These are phyloP conservation scores for Yamadazyma endophytica DNA, from an alignment of 805 yeast genomes.

Conservation along the genomic window DNA sequence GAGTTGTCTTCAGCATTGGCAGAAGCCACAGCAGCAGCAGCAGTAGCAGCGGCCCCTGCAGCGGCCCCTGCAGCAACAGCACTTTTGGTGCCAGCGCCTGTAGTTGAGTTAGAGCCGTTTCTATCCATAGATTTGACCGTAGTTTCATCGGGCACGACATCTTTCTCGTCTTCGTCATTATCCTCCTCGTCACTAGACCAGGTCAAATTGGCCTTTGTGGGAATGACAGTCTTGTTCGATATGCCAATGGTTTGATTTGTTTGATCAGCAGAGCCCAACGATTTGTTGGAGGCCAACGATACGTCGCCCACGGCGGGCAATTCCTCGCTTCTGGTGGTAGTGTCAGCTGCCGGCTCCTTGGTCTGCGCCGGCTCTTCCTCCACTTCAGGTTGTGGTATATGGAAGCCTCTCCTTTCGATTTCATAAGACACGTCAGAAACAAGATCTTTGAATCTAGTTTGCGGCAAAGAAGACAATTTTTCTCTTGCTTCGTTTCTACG, in stretches of 20 bases:
- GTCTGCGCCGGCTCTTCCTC: not conserved
- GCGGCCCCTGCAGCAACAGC: slow-evolving; percentile 42
- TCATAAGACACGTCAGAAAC: slow-evolving; percentile 87
- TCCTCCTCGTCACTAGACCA: slow-evolving; percentile 89
- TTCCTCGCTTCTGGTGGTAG: not conserved
- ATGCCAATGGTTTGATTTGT: slow-evolving; percentile 34
- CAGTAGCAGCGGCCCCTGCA: slow-evolving; percentile 54
- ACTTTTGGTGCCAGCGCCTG: slow-evolving; percentile 24
- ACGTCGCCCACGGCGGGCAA: not conserved
- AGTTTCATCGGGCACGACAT: too few species aligned
- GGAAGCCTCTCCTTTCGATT: slow-evolving; percentile 70
- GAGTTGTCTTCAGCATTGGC: slow-evolving; percentile 35
- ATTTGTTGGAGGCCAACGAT: slow-evolving; percentile 3
- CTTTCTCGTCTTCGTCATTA: slow-evolving; percentile 19
- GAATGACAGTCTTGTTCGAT: slow-evolving; percentile 70
- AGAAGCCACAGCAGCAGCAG: slow-evolving; percentile 22
- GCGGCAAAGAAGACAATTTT: slow-evolving; percentile 81
- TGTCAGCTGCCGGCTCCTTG: not conserved
- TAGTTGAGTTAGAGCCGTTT: too few species aligned
- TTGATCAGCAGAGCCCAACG: slow-evolving; percentile 5
- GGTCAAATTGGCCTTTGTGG: slow-evolving; percentile 76
- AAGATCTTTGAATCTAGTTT: slow-evolving; percentile 78
- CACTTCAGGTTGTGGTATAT: slow-evolving; percentile 16
- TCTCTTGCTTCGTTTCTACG: slow-evolving; percentile 94
- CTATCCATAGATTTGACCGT: too few species aligned